A percentile compares a stretch with the other conserved stretches of the same genome.
Evolutionary conservation across 768 basidiomycete genomes (phyloP).

Genomic region (Collybiopsis confluens): DNA sequence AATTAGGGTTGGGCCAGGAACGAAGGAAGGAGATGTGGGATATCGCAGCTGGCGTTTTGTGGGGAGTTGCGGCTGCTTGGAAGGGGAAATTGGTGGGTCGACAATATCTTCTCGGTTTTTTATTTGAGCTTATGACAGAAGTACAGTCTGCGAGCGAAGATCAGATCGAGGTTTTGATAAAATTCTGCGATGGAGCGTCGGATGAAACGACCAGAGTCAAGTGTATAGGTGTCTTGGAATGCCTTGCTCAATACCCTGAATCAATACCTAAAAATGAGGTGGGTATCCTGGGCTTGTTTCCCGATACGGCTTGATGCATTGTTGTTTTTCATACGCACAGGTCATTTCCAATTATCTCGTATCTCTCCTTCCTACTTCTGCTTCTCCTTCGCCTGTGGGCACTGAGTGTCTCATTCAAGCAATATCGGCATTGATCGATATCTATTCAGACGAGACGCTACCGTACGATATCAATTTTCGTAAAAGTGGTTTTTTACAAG

Average conservation of each 20-base stretch:
- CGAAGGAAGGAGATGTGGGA: slow-evolving; percentile 74
- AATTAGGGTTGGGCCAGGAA: slow-evolving; percentile 60
- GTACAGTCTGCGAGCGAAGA: slow-evolving; percentile 58
- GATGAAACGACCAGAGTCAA: slow-evolving; percentile 62
- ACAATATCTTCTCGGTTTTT: slow-evolving; percentile 5
- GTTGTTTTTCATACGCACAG: slow-evolving; percentile 26
- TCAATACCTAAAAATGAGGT: slow-evolving; percentile 67
- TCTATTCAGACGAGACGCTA: slow-evolving; percentile 83
- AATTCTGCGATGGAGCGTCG: slow-evolving; percentile 51
- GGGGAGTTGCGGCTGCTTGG: slow-evolving; percentile 82
- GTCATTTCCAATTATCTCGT: slow-evolving; percentile 62
- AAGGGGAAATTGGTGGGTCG: slow-evolving; percentile 57
- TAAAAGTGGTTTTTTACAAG: slow-evolving; percentile 50
- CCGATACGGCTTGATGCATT: not conserved
- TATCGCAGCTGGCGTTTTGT: slow-evolving; percentile 75
- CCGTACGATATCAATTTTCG: slow-evolving; percentile 83
- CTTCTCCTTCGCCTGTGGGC: slow-evolving; percentile 35
- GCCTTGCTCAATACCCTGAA: slow-evolving; percentile 66
- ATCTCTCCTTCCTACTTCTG: slow-evolving; percentile 49
- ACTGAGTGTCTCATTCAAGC: slow-evolving; percentile 76
- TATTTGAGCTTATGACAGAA: too few species aligned
- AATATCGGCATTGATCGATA: slow-evolving; percentile 82
- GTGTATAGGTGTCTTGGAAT: slow-evolving; percentile 83
- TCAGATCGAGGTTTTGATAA: slow-evolving; percentile 62
- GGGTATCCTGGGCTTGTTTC: slow-evolving; percentile 11